Conservation (phyloP, 441 rosid species). For the Cnidoscolus chayamansa region DNA sequence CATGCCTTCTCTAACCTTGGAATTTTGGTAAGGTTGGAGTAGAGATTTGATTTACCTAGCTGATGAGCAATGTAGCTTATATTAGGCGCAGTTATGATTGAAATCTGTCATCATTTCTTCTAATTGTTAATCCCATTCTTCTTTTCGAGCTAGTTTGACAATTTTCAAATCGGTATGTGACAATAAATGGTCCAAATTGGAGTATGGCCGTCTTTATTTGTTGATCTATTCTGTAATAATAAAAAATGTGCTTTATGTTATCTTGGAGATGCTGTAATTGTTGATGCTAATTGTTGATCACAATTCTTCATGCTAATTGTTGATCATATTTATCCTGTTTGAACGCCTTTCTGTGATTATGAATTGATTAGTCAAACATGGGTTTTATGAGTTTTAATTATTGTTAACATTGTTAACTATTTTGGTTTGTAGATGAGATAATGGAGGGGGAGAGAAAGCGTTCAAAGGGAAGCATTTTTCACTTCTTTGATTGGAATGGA, state of each 20-base stretch:
- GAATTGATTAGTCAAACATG: background rate
- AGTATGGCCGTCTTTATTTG: constrained; percentile 14
- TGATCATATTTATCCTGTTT: background rate
- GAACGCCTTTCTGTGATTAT: background rate
- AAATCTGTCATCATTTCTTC: background rate
- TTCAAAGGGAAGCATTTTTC: constrained; percentile 58
- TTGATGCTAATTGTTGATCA: background rate
- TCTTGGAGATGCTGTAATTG: background rate
- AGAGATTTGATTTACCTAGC: constrained; percentile 16
- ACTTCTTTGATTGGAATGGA: constrained; percentile 81
- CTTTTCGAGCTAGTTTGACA: background rate
- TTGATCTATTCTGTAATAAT: background rate
- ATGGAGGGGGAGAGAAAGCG: constrained; percentile 75
- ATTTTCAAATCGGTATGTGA: background rate
- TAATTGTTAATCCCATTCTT: background rate
- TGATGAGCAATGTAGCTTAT: constrained; percentile 23
- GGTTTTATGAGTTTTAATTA: background rate
- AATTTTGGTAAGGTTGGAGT: background rate
- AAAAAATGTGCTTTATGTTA: background rate
- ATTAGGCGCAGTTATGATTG: constrained; percentile 9
- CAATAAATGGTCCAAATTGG: background rate
- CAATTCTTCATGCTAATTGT: background rate
- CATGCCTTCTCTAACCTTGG: background rate
- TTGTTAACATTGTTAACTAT: background rate
- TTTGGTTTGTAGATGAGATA: constrained; percentile 34